phyloP scores from a whole-genome alignment of 2,329 filamentous ascomycete species.

The Paraphoma sp. region DNA sequence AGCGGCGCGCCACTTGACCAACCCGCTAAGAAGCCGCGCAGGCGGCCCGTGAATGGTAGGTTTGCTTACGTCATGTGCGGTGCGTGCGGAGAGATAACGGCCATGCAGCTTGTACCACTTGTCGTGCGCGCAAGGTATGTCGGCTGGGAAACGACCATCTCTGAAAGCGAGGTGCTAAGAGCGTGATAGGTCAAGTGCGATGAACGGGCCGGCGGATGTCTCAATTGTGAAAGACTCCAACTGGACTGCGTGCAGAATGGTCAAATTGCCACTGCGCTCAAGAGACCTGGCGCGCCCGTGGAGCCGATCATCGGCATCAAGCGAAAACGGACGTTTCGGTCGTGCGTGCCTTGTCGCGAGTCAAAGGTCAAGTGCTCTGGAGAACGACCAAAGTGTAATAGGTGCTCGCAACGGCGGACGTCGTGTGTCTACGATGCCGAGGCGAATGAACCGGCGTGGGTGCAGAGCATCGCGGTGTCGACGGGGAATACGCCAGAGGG shows the following conservation, averaged over 20 bases:
- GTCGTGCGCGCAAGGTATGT: conserved; percentile 25
- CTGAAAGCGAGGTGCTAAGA: background rate
- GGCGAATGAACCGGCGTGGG: conserved; percentile 39
- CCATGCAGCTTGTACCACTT: conserved; percentile 21
- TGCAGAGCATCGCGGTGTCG: conserved; percentile 33
- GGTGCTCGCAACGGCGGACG: conserved; percentile 33
- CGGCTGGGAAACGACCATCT: background rate
- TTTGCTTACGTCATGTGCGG: conserved; percentile 1
- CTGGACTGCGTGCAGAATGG: conserved; percentile 37
- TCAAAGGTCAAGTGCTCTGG: conserved; percentile 43
- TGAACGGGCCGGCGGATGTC: conserved; percentile 38
- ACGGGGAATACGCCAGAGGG: conserved; percentile 12
- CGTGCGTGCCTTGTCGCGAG: conserved; percentile 38
- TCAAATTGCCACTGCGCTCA: conserved; percentile 16
- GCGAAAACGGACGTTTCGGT: conserved; percentile 40
- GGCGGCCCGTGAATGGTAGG: conserved; percentile 13
- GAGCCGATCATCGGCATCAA: conserved; percentile 36
- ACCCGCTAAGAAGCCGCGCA: conserved; percentile 9
- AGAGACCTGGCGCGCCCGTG: conserved; percentile 19
- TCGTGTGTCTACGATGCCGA: conserved; percentile 38
- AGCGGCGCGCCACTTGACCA: background rate
- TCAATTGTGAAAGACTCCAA: conserved; percentile 39
- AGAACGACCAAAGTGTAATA: conserved; percentile 36
- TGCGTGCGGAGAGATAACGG: conserved; percentile 7
- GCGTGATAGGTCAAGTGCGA: conserved; percentile 39